Evolutionary conservation across 495 filamentous ascomycete genomes (phyloP).

Genomic region (Penicillium arizonense): DNA sequence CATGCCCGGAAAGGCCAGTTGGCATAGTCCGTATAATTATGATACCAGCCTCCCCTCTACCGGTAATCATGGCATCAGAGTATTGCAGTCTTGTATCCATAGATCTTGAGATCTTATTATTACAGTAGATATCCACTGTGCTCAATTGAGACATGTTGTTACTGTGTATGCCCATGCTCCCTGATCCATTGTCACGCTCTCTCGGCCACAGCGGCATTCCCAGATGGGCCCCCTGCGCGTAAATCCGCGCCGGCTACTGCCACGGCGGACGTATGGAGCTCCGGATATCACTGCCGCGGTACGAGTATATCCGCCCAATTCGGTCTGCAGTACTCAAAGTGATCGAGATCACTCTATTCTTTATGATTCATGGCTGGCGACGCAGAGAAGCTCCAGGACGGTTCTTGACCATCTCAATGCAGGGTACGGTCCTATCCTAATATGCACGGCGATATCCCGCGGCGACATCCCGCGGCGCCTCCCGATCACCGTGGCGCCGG

Average conservation of each 20-base stretch:
- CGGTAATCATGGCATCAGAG: neutral
- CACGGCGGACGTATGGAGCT: no score
- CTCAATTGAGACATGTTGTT: no score
- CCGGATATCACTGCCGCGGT: neutral
- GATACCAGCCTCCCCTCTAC: neutral
- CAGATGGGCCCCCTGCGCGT: neutral
- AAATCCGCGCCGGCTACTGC: neutral
- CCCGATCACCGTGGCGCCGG: neutral
- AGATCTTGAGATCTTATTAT: no score
- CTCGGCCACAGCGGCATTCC: neutral
- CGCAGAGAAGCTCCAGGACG: no score
- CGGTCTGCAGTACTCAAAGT: no score
- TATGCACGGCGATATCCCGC: neutral
- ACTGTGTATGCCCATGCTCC: no score
- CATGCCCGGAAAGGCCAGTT: constrained; percentile 1
- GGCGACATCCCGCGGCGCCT: neutral
- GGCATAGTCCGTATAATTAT: neutral
- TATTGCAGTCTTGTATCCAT: neutral
- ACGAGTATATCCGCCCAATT: neutral
- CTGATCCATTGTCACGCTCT: neutral
- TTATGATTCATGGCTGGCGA: no score
- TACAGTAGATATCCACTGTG: no score
- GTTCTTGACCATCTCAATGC: neutral
- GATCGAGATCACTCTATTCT: no score
- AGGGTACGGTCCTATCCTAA: neutral